phyloP scores from a whole-genome alignment of 148 eudicot genomes.

The Oxyria digyna region DNA sequence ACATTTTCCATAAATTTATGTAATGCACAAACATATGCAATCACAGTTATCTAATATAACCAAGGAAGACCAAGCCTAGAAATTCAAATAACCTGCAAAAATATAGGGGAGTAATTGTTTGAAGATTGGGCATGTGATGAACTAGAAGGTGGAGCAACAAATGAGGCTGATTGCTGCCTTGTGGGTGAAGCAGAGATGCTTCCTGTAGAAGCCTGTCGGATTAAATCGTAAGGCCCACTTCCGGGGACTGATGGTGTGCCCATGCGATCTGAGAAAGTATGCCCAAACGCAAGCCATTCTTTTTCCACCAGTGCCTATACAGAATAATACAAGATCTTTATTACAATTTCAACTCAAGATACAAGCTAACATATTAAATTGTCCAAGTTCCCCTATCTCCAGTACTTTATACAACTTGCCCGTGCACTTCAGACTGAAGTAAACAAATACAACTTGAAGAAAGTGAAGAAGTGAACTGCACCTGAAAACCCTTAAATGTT shows the following conservation, averaged over 20 bases:
- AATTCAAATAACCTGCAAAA: conserved; percentile 53
- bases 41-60: background rate
- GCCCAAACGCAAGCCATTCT: conserved; percentile 99
- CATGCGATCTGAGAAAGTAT: conserved; percentile 85
- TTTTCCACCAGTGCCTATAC: conserved; percentile 93
- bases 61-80: background rate
- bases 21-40: background rate
- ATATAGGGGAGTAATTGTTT: conserved; percentile 72
- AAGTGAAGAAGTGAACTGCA: conserved; percentile 16
- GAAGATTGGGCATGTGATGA: conserved; percentile 55
- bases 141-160: conserved; percentile 34
- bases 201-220: conserved; percentile 55
- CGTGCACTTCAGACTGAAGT: background rate
- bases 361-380: background rate
- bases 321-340: background rate
- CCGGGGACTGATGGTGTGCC: conserved; percentile 69
- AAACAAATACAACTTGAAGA: background rate
- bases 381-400: background rate
- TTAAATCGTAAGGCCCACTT: conserved; percentile 58
- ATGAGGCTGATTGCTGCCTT: conserved; percentile 63
- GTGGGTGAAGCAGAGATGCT: conserved; percentile 46
- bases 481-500: conserved; percentile 95
- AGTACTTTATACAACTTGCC: background rate
- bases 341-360: background rate
- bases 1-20: background rate